Base-by-base conservation (phyloP, 2,329 filamentous ascomycete genomes). In the Phaeophleospora eucalypticola region DNA sequence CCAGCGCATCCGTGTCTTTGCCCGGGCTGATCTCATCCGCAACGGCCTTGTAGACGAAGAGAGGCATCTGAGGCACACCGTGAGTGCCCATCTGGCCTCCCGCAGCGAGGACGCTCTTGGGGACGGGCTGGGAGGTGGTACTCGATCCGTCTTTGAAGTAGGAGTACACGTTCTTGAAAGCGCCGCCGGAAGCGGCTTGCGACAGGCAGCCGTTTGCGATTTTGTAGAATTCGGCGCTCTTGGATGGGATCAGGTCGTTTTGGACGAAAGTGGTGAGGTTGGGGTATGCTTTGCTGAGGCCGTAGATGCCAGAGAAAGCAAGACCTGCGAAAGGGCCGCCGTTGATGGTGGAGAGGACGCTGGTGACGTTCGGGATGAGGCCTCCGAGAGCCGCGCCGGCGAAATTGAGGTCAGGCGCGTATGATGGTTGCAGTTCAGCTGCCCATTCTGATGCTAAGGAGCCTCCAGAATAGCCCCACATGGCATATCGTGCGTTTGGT, bases 381-480 rank as follows among this genome's bases (percentile, higher is more conserved):
- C 76, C 76, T 2, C 76, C 76, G 0, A 78, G 48, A 0, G 72
- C 76, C 1, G 67, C 70, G 4, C 75, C 76, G 0, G 60, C 61
- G 21, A 80, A 64, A 1, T 65, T 60, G 4, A 80, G 58, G 32
- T 78, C 74, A 0, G 77, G 75, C 0, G 77, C 77, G 48, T 80
- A 80, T 1, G 61, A 60, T 1, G 67, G 62, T 27, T 75, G 73
- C 18, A 79, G 58, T 39, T 79, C 74, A 10, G 72, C 71, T 0
- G 77, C 59, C 77, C 69, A 76, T 19, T 72, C 73, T 2, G 65
- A 71, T 0, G 76, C 75, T 14, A 79, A 49, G 2, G 71, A 70
- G 4, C 77, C 77, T 3, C 78, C 78, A 0, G 73, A 77, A 53
- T 79, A 80, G 0, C 78, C 78, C 74, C 74, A 79, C 17, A 35